Percentiles rank a stretch among this genome's conserved stretches.
phyloP scores from a whole-genome alignment of 2,329 filamentous ascomycete genomes.

The Triangularia verruculosa region DNA sequence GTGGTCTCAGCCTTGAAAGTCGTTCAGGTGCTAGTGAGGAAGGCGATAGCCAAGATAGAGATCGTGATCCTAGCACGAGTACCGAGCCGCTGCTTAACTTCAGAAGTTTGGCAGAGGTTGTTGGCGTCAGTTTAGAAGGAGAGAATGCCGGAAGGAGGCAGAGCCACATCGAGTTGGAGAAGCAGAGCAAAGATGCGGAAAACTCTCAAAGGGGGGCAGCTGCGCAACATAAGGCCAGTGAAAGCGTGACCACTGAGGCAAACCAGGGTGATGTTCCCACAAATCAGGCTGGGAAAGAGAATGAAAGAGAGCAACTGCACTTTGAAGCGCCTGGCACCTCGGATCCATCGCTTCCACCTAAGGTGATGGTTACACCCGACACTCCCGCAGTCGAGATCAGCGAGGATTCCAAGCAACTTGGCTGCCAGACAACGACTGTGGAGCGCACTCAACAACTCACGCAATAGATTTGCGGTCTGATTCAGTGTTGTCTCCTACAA shows the following conservation, averaged over 20 bases:
- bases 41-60: constrained; percentile 47
- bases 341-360: constrained; percentile 29
- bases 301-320: not conserved
- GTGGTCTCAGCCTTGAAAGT: constrained; percentile 50
- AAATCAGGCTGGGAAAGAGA: constrained; percentile 37
- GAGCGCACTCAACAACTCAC: constrained; percentile 36
- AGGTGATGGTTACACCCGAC: constrained; percentile 49
- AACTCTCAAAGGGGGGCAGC: not conserved
- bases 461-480: constrained; percentile 30
- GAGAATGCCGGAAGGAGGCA: constrained; percentile 38
- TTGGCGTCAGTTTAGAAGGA: constrained; percentile 61
- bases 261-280: constrained; percentile 36
- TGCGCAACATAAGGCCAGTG: not conserved
- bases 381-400: constrained; percentile 42
- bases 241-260: constrained; percentile 28
- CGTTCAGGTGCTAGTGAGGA: constrained; percentile 42
- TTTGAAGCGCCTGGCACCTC: constrained; percentile 22
- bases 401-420: constrained; percentile 44
- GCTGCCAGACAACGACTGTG: constrained; percentile 36
- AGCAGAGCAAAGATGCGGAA: constrained; percentile 14
- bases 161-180: constrained; percentile 32
- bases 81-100: constrained; percentile 90
- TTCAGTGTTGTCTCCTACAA: constrained; percentile 2
- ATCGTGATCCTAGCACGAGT: constrained; percentile 46
- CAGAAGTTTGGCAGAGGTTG: constrained; percentile 78